phyloP scores from a whole-genome alignment of 768 basidiomycete species.

The Galerina marginata region DNA sequence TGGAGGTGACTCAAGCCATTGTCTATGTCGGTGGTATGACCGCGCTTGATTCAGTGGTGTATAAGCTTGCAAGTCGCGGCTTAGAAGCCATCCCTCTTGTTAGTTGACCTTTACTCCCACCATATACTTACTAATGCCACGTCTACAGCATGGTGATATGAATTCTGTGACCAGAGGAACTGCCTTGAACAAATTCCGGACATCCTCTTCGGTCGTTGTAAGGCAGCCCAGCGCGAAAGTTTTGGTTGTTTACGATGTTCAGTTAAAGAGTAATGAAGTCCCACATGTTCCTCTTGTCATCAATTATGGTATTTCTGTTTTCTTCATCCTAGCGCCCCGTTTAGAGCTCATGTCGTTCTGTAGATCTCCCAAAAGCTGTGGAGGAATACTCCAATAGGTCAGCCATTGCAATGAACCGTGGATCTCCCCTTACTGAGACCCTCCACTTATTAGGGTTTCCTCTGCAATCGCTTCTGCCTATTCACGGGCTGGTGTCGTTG shows the following conservation, averaged over 20 bases:
- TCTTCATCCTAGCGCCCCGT: background rate
- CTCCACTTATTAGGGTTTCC: conserved; percentile 61
- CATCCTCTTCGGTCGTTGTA: conserved; percentile 58
- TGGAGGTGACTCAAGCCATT: conserved; percentile 79
- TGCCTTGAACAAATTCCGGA: conserved; percentile 84
- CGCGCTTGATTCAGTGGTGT: conserved; percentile 86
- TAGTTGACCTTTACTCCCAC: conserved; percentile 36
- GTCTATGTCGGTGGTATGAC: conserved; percentile 91
- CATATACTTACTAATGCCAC: conserved; percentile 17
- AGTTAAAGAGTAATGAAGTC: conserved; percentile 88
- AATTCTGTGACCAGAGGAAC: conserved; percentile 80
- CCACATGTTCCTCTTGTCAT: conserved; percentile 91
- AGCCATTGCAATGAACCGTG: conserved; percentile 17
- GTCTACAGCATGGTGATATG: conserved; percentile 87
- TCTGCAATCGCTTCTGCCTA: conserved; percentile 88
- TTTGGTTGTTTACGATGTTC: conserved; percentile 92
- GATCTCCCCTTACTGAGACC: conserved; percentile 9
- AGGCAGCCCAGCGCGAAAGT: conserved; percentile 74
- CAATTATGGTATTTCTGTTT: conserved; percentile 74
- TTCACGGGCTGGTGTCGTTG: conserved; percentile 86
- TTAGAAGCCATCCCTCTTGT: conserved; percentile 90
- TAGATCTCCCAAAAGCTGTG: conserved; percentile 91
- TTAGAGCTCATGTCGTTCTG: conserved; percentile 12
- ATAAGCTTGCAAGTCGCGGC: conserved; percentile 85
- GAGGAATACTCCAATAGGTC: conserved; percentile 98